A percentile compares a stretch with the other conserved stretches of the same genome.
These are phyloP conservation scores for Rhamnella rubrinervis DNA, from an alignment of 331 rosid species.

Conservation along the genomic window DNA sequence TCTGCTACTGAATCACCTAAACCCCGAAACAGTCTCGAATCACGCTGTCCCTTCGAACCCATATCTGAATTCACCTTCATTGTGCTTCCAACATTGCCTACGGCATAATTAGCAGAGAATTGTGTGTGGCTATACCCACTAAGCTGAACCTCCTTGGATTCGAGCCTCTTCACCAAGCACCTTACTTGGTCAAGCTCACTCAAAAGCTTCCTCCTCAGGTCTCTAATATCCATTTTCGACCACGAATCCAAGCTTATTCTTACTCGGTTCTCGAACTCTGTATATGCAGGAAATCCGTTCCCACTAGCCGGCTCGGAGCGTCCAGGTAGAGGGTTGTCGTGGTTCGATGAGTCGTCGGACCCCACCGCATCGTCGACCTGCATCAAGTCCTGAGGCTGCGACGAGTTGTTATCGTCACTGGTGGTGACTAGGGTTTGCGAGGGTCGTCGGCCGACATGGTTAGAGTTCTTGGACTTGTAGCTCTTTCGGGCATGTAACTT, in stretches of 20 bases:
- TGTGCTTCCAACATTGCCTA: constrained; percentile 23
- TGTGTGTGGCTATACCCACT: constrained; percentile 36
- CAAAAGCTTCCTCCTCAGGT: constrained; percentile 31
- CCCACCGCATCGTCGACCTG: constrained; percentile 14
- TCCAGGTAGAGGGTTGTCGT: constrained; percentile 10
- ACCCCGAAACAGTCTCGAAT: constrained; percentile 14
- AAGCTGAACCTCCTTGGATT: constrained; percentile 30
- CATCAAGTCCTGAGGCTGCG: constrained; percentile 11
- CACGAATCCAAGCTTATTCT: constrained; percentile 33
- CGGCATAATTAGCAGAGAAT: constrained; percentile 21
- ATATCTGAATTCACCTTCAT: constrained; percentile 22
- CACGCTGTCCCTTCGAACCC: constrained; percentile 27
- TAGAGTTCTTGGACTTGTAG: constrained; percentile 20
- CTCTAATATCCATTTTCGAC: constrained; percentile 32
- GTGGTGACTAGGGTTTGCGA: not conserved
- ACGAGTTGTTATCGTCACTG: constrained; percentile 24
- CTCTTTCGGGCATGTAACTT: constrained; percentile 23
- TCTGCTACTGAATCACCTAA: constrained; percentile 6
- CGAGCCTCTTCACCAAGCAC: constrained; percentile 35
- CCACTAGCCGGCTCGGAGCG: constrained; percentile 18
- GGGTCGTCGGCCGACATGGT: constrained; percentile 14
- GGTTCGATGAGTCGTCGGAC: constrained; percentile 28
- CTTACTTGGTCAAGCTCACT: constrained; percentile 48
- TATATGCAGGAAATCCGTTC: constrained; percentile 19
- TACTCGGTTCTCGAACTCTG: constrained; percentile 35